Evolutionary conservation across 371 early-diverging fungal species (phyloP), one percentile per base, ranked within the genome.

Genomic region (Apophysomyces trapeziformis): DNA sequence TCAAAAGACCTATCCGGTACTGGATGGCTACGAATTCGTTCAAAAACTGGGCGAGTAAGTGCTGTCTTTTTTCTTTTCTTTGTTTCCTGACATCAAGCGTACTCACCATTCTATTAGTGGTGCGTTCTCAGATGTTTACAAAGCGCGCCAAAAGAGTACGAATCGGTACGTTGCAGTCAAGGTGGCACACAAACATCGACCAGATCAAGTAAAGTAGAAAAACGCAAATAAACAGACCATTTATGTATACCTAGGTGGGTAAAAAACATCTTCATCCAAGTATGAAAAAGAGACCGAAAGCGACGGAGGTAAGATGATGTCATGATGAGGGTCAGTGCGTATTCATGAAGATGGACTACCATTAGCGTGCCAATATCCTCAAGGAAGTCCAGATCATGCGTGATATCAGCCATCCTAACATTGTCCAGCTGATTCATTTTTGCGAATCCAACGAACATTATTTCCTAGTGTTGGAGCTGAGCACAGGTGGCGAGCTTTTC

Each of bases 381-480:
- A 94, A 95, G 74, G 98, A 98, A 74, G 90, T 94, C 0, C 82
- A 88, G 56, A 94, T 97, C 65, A 94, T 96, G 86, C 88, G 91
- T 38, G 88, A 85, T 56, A 77, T 96, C 60, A 80, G 80, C 39
- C 95, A 96, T 69, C 83, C 86, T 26, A 93, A 94, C 65, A 90
- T 98, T 60, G 86, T 95, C 60, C 79, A 79, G 57, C 84, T 96
- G 36, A 77, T 88, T 16, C 90, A 90, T 35, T 87, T 89, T 60
- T 81, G 83, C 38, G 92, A 91, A 73, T 83, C 87, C 2, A 74
- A 73, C 4, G 87, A 87, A 26, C 72, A 80, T 62, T 94, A 90
- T 75, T 93, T 90, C 69, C 71, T 97, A 16, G 83, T 95, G 5
- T 83, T 96, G 75, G 97, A 96, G 72, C 84, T 91, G 38, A 92